Evolutionary conservation across 768 basidiomycete genomes (phyloP).

Genomic region (Lactarius sanguifluus): DNA sequence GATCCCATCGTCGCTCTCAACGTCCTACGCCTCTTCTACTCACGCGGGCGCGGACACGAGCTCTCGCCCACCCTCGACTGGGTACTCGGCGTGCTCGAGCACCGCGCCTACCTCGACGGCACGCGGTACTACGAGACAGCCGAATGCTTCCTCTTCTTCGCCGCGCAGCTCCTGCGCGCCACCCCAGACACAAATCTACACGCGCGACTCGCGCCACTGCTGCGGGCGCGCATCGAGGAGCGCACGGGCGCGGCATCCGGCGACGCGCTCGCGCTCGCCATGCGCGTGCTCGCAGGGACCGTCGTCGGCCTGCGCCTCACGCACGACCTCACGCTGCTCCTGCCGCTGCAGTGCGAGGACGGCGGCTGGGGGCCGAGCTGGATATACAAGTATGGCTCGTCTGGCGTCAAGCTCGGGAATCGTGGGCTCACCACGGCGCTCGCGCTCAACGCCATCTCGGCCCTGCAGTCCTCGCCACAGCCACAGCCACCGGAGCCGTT

Average conservation of each 20-base stretch:
- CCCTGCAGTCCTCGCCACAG: constrained; percentile 25
- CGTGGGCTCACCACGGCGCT: constrained; percentile 55
- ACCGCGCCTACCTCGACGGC: constrained; percentile 55
- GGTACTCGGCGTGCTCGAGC: constrained; percentile 49
- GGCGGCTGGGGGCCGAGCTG: constrained; percentile 57
- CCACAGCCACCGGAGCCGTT: not conserved
- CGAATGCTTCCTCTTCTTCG: constrained; percentile 54
- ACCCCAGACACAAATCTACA: constrained; percentile 39
- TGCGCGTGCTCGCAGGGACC: constrained; percentile 51
- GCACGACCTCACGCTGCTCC: constrained; percentile 46
- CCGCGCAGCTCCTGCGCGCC: constrained; percentile 44
- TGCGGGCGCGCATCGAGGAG: constrained; percentile 49
- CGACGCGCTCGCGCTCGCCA: constrained; percentile 55
- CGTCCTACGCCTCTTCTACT: constrained; percentile 49
- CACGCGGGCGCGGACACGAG: constrained; percentile 48
- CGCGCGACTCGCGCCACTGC: constrained; percentile 40
- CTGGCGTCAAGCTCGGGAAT: constrained; percentile 52
- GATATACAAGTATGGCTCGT: constrained; percentile 55
- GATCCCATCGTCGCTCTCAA: constrained; percentile 57
- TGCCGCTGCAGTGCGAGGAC: constrained; percentile 51
- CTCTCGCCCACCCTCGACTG: constrained; percentile 47
- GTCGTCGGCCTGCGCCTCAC: constrained; percentile 44
- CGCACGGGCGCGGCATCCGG: constrained; percentile 46
- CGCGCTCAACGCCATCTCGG: constrained; percentile 50
- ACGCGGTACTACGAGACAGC: constrained; percentile 55